Percentiles rank a stretch among this genome's conserved stretches.
Evolutionary conservation across 257 asterid genomes (phyloP).

Genomic region (Solanum lycopersicoides): DNA sequence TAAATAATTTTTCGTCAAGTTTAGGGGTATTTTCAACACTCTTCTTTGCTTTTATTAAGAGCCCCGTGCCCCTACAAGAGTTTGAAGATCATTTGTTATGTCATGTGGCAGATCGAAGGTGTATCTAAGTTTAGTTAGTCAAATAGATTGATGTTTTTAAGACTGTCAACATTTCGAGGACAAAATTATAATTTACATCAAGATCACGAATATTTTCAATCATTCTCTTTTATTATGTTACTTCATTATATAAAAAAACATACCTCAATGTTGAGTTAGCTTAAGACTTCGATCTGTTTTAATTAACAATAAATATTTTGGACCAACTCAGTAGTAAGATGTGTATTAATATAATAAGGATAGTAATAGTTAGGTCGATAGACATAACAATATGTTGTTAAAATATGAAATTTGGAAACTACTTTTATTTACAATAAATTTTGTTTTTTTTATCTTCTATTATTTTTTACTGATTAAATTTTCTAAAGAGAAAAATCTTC

Average conservation of each 20-base stretch:
- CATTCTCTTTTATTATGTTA: no score
- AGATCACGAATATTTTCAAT: accelerated
- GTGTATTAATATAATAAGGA: not conserved
- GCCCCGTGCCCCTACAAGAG: no score
- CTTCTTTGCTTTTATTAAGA: no score
- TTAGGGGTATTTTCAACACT: no score
- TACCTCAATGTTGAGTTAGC: not conserved
- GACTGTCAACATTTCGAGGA: accelerated
- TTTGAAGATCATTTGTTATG: not conserved
- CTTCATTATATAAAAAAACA: no score
- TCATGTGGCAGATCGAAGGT: not conserved
- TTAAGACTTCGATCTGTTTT: not conserved
- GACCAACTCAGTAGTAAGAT: not conserved
- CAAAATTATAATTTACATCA: not conserved
- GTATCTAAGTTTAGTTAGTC: not conserved
- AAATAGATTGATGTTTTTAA: accelerated
- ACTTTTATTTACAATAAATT: no score
- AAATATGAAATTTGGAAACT: not conserved
- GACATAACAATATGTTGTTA: not conserved
- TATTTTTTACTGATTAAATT: not conserved
- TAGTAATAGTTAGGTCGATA: not conserved
- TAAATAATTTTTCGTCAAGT: no score
- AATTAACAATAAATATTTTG: not conserved
- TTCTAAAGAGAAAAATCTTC: not conserved
- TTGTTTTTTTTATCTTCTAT: no score